These are phyloP conservation scores for Dendrobium huoshanense DNA, from an alignment of 106 monocot genomes.

Conservation along the genomic window DNA sequence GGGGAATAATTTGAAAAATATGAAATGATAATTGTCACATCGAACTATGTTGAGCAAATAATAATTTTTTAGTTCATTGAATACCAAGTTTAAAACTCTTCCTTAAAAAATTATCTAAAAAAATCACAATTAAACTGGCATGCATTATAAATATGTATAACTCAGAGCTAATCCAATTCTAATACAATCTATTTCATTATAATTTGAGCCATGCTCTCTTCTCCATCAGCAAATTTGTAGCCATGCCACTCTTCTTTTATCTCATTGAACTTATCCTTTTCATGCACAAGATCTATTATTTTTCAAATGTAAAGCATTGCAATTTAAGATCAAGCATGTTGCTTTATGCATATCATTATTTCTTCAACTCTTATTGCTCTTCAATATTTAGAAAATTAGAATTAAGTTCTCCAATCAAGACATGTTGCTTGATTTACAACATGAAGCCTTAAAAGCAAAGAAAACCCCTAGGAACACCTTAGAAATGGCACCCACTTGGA, in stretches of 20 bases:
- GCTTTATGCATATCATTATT: neutral
- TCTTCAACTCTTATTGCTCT: neutral
- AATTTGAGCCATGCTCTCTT: neutral
- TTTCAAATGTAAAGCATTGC: neutral
- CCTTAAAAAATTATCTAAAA: neutral
- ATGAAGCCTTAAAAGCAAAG: too few relatives aligned
- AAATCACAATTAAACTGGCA: neutral
- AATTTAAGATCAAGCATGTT: neutral
- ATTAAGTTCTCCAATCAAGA: neutral
- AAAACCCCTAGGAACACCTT: too few relatives aligned
- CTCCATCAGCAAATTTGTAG: neutral
- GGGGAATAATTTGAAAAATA: neutral
- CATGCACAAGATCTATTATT: neutral
- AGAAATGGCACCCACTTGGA: too few relatives aligned
- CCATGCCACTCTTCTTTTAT: neutral
- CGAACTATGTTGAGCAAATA: neutral
- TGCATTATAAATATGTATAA: neutral
- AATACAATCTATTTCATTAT: neutral
- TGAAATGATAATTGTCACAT: neutral
- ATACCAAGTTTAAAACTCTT: neutral
- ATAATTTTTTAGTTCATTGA: neutral
- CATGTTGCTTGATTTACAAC: too few relatives aligned
- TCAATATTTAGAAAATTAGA: neutral
- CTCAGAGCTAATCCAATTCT: neutral
- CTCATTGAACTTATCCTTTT: neutral